phyloP scores from a whole-genome alignment of 2,329 filamentous ascomycete genomes.

The Penicillium sp. region DNA sequence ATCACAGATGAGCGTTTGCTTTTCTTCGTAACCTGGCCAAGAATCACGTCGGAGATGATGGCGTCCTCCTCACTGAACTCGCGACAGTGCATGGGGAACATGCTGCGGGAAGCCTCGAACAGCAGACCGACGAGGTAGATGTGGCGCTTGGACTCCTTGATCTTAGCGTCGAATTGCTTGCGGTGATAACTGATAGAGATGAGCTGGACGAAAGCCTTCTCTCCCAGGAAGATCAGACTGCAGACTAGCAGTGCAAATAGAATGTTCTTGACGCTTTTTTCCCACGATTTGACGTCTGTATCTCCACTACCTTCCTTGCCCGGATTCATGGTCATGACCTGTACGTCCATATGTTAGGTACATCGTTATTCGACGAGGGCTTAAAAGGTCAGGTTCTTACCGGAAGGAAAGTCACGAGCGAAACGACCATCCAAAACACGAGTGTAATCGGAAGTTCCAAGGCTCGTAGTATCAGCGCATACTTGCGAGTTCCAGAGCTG shows the following conservation, averaged over 20 bases:
- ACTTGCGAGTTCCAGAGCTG: conserved; percentile 63
- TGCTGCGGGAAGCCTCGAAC: conserved; percentile 80
- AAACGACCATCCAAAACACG: conserved; percentile 59
- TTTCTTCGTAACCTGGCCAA: conserved; percentile 60
- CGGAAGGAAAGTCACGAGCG: conserved; percentile 59
- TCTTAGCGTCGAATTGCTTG: conserved; percentile 65
- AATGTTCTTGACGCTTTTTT: conserved; percentile 56
- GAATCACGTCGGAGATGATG: conserved; percentile 78
- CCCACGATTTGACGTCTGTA: conserved; percentile 48
- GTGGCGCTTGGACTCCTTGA: conserved; percentile 86
- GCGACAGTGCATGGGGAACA: conserved; percentile 88
- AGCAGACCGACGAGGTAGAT: conserved; percentile 77
- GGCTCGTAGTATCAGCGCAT: conserved; percentile 56
- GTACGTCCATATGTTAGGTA: conserved; percentile 2
- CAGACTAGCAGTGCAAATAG: conserved; percentile 57
- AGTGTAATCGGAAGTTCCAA: conserved; percentile 61
- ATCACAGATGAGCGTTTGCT: conserved; percentile 62
- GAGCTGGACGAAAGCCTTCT: conserved; percentile 61
- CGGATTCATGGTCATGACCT: conserved; percentile 48
- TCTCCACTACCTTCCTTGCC: conserved; percentile 30
- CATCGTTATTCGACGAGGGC: not conserved
- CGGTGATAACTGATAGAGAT: conserved; percentile 68
- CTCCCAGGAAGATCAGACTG: conserved; percentile 55
- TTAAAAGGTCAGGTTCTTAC: conserved; percentile 32
- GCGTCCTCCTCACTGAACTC: conserved; percentile 93